Conservation (phyloP, 495 filamentous ascomycete genomes). For the Oleoguttula mirabilis region DNA sequence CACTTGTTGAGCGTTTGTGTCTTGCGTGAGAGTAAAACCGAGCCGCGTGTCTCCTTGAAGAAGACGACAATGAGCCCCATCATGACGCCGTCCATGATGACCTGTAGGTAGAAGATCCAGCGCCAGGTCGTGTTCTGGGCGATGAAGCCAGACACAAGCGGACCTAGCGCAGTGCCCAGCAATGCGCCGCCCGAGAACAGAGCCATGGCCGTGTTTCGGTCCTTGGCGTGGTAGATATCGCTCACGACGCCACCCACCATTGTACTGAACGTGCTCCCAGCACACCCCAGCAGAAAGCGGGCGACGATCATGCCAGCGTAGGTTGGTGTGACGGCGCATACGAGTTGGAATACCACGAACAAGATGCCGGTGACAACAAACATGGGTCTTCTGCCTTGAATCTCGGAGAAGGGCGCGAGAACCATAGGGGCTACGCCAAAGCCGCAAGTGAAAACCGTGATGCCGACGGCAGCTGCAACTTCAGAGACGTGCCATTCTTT, state of each 20-base stretch:
- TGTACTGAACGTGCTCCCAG: constrained; percentile 70
- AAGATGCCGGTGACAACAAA: constrained; percentile 63
- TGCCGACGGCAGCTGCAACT: constrained; percentile 58
- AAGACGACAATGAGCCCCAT: constrained; percentile 40
- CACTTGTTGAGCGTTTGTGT: constrained; percentile 62
- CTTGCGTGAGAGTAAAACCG: constrained; percentile 68
- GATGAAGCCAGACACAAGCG: constrained; percentile 60
- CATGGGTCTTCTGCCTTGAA: constrained; percentile 67
- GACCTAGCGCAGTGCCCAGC: constrained; percentile 71
- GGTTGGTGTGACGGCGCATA: constrained; percentile 60
- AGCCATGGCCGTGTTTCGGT: constrained; percentile 83
- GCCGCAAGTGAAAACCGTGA: constrained; percentile 71
- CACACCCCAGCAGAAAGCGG: constrained; percentile 64
- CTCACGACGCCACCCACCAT: constrained; percentile 89
- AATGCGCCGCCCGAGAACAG: constrained; percentile 66
- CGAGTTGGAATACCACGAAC: constrained; percentile 57
- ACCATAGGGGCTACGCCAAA: constrained; percentile 84
- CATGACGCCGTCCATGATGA: constrained; percentile 57
- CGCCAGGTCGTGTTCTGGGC: constrained; percentile 58
- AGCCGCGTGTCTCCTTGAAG: constrained; percentile 75
- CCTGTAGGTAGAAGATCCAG: constrained; percentile 85
- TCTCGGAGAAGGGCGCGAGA: constrained; percentile 80
- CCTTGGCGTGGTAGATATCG: constrained; percentile 71
- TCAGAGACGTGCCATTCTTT: constrained; percentile 49
- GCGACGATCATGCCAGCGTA: constrained; percentile 65